Base-by-base conservation (phyloP, 768 basidiomycete species). In the Wakefieldia striispora region DNA sequence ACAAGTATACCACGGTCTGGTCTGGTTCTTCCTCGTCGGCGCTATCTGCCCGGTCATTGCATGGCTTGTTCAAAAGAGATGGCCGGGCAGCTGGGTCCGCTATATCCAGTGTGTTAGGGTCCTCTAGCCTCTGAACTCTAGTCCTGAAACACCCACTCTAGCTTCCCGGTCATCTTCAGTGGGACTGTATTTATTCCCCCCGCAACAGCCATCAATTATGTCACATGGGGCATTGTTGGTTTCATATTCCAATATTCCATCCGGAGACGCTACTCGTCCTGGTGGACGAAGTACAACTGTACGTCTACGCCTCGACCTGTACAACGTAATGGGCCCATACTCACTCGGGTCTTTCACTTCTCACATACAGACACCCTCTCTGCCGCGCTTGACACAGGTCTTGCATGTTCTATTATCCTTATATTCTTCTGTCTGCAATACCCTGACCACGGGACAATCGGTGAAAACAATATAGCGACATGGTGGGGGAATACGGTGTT, bases 11-110 rank as follows among this genome's bases (percentile, higher is more conserved):
- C 75, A 82, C 54, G 68, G 64, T 51, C 73, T 91, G 29, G 62
- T 81, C 17, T 83, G 83, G 70, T 92, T 90, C 74, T 93, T 93
- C 86, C 78, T 90, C 44, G 54, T 87, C 46, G 91, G 91, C 10
- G 76, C 83, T 41, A 26, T 83, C 43, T 75, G 78, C 40, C 91
- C 90, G 0, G 47, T 81, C 50, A 48, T 77, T 43, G 74, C 77
- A 24, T 91, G 77, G 66, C 52, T 81, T 49, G 57, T 80, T 43
- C 71, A 75, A 49, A 71, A 75, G 61, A 77, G 72, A 60, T 92
- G 76, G 72, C 86, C 88, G 29, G 82, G 85, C 57, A 75, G 75
- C 62, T 82, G 73, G 68, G 58, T 81, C 41, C 78, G 79, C 61
- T 83, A 82, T 64, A 56, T 87, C 73, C 86, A 86, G 79, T 83